Evolutionary conservation across 1,139 yeast genomes (phyloP), one percentile per base, ranked within the genome.

Genomic region (Eremothecium cymbalariae): DNA sequence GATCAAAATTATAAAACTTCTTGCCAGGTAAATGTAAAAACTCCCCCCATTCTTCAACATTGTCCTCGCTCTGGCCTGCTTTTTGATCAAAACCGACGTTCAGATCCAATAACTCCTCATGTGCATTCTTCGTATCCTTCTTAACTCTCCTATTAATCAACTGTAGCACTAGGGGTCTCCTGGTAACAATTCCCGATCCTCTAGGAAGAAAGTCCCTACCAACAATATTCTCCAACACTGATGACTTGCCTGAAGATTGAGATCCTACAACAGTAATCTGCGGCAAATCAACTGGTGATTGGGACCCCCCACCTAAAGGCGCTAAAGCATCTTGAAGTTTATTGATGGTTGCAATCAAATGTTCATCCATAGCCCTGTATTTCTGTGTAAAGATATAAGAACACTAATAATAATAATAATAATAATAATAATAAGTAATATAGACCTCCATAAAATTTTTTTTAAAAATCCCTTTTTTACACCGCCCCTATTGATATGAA

Each of bases 231-330:
- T 88, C 96, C 48, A 88, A 68, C 9, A 88, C 96, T 4, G 95
- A 85, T 23, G 94, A 81, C 60, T 88, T 88, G 48, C 96, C 97
- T 47, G 90, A 76, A 27, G 95, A 83, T 60, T 88, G 97, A 2
- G 95, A 85, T 28, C 97, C 96, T 26, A 88, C 95, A 22, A 88
- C 97, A 3, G 96, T 86, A 53, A 88, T 88, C 62, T 88, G 96
- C 17, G 97, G 97, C 50, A 88, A 69, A 62, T 90, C 98, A 38
- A 81, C 83, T 8, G 93, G 90, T 1, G 88, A 78, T 25, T 77
- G 66, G 11, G 85, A 77, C 8, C 93, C 90, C 18, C 84, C 88
- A 32, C 97, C 95, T 40, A 90, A 67, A 13, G 96, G 94, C 4
- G 96, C 95, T 57, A 88, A 70, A 6, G 97, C 98, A 56, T 79